phyloP scores from a whole-genome alignment of 345 rosid species.

The Syzygium aqueum region DNA sequence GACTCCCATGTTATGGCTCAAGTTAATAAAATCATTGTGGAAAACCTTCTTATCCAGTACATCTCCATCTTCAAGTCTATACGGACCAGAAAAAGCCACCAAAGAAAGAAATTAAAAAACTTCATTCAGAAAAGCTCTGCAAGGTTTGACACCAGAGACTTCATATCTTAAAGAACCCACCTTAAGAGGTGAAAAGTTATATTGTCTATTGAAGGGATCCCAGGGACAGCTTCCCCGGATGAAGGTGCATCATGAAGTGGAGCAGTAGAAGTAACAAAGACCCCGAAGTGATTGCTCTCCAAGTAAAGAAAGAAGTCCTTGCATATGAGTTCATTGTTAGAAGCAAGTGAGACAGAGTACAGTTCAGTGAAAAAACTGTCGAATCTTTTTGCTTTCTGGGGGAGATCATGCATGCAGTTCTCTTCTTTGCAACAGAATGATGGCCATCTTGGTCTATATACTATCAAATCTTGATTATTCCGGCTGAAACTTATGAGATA shows the following conservation, averaged over 20 bases:
- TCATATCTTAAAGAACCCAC: slow-evolving; percentile 14
- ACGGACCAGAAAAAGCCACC: background rate
- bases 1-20: slow-evolving; percentile 74
- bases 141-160: background rate
- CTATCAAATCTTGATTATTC: slow-evolving; percentile 76
- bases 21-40: slow-evolving; percentile 68
- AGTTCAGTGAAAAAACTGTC: slow-evolving; percentile 84
- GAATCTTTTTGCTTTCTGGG: slow-evolving; percentile 55
- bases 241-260: slow-evolving; percentile 78
- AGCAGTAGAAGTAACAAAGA: slow-evolving; percentile 86
- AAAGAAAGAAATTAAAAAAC: background rate
- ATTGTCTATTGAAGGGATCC: slow-evolving; percentile 77
- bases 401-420: slow-evolving; percentile 46
- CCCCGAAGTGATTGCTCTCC: slow-evolving; percentile 56
- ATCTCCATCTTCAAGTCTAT: slow-evolving; percentile 82
- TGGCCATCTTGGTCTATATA: slow-evolving; percentile 82
- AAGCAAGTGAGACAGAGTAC: slow-evolving; percentile 66
- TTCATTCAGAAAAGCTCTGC: background rate
- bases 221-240: slow-evolving; percentile 59
- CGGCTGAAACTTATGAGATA: slow-evolving; percentile 87
- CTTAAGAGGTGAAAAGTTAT: slow-evolving; percentile 77
- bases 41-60: slow-evolving; percentile 78
- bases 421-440: slow-evolving; percentile 57
- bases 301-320: slow-evolving; percentile 86
- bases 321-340: slow-evolving; percentile 71